A percentile compares a stretch with the other conserved stretches of the same genome.
These are phyloP conservation scores for Primulina eburnea DNA, from an alignment of 257 asterid genomes.

Conservation along the genomic window DNA sequence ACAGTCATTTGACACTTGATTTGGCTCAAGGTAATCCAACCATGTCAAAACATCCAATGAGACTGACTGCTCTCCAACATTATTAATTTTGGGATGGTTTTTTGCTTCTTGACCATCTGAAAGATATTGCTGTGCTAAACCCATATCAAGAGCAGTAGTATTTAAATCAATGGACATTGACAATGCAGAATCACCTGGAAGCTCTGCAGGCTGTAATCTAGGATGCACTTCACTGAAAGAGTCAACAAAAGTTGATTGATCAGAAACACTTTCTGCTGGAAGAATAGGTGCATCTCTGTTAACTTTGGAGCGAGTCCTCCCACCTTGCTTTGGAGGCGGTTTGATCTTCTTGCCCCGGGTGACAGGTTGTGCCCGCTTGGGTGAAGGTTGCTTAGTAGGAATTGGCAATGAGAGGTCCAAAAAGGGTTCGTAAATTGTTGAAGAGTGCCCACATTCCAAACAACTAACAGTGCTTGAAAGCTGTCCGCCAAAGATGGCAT, in stretches of 20 bases:
- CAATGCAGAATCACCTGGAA: constrained; percentile 37
- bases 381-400: constrained; percentile 74
- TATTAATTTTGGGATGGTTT: constrained; percentile 29
- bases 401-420: constrained; percentile 87
- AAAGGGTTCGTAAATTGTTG: constrained; percentile 71
- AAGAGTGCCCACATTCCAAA: constrained; percentile 77
- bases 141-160: constrained; percentile 46
- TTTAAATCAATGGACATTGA: constrained; percentile 35
- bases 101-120: constrained; percentile 31
- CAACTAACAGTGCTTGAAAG: constrained; percentile 79
- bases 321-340: constrained; percentile 61
- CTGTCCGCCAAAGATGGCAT: constrained; percentile 76
- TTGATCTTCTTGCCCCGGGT: constrained; percentile 66
- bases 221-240: constrained; percentile 38
- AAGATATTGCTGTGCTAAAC: constrained; percentile 36
- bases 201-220: constrained; percentile 31
- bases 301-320: constrained; percentile 42
- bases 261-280: constrained; percentile 39
- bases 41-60: constrained; percentile 42
- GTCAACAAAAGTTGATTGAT: constrained; percentile 33
- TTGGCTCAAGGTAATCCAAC: constrained; percentile 54
- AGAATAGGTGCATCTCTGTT: constrained; percentile 36
- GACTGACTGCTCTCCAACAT: constrained; percentile 27
- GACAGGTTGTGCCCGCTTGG: constrained; percentile 42
- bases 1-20: constrained; percentile 28